Percentiles rank a stretch among this genome's conserved stretches.
Conservation (phyloP, 495 filamentous ascomycete species). For the Lepraria neglecta region DNA sequence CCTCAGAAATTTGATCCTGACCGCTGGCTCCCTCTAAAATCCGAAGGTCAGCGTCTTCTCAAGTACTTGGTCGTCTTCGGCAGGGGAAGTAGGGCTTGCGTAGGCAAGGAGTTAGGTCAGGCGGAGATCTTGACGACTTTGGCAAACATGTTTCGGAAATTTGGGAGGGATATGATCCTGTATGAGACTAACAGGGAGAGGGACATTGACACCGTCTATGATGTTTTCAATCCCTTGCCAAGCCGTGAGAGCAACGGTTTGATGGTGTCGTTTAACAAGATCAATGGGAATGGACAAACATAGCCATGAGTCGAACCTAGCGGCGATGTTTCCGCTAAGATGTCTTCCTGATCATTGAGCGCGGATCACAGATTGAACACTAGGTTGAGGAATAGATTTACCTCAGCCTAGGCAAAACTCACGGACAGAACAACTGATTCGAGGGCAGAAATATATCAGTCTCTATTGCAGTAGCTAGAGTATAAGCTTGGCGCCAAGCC, state of each 20-base stretch:
- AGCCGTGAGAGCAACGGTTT: constrained; percentile 3
- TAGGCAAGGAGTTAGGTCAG: constrained; percentile 40
- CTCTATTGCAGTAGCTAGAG: too few relatives aligned
- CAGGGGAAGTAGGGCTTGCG: constrained; percentile 32
- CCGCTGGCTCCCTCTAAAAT: constrained; percentile 23
- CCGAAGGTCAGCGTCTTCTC: neutral
- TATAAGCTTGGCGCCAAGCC: too few relatives aligned
- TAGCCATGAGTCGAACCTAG: too few relatives aligned
- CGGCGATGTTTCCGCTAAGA: too few relatives aligned
- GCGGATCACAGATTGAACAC: too few relatives aligned
- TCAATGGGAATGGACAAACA: too few relatives aligned
- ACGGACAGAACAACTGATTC: too few relatives aligned
- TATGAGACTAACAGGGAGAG: constrained; percentile 7
- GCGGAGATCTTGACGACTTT: constrained; percentile 42
- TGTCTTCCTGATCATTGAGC: too few relatives aligned
- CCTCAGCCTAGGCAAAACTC: too few relatives aligned
- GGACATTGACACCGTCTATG: constrained; percentile 11
- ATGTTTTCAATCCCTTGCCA: constrained; percentile 3
- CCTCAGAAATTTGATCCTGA: constrained; percentile 20
- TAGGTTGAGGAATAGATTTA: too few relatives aligned
- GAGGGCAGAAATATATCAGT: too few relatives aligned
- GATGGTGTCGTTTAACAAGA: neutral
- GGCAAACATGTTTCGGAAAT: constrained; percentile 39
- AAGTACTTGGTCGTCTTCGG: constrained; percentile 33
- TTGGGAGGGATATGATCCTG: constrained; percentile 24